A percentile compares a stretch with the other conserved stretches of the same genome.
Evolutionary conservation across 345 rosid species (phyloP).

Genomic region (Arabidopsis arenosa): DNA sequence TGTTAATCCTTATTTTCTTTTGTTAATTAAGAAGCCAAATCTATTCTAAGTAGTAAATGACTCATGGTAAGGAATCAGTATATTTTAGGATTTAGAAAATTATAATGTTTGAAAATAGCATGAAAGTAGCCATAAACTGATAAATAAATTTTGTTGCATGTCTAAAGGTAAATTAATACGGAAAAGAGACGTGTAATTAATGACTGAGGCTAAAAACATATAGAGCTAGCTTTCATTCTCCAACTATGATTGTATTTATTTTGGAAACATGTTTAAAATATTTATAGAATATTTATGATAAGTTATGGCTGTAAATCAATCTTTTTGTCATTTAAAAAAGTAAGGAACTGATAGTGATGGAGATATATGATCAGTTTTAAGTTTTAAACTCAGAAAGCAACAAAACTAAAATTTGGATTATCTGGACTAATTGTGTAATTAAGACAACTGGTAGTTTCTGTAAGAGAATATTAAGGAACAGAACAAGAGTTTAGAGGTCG

Average conservation of each 20-base stretch:
- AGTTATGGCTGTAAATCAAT: neutral
- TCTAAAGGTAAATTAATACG: neutral
- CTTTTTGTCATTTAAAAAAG: neutral
- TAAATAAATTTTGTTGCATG: neutral
- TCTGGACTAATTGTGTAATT: neutral
- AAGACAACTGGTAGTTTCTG: constrained; percentile 23
- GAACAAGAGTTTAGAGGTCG: constrained; percentile 21
- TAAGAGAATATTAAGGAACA: constrained; percentile 15
- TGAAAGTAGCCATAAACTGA: neutral
- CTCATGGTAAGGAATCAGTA: neutral
- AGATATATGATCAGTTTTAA: neutral
- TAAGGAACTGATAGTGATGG: neutral
- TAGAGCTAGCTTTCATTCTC: neutral
- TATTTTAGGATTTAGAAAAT: neutral
- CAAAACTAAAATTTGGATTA: constrained; percentile 7
- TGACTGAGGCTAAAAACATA: neutral
- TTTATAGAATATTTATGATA: neutral
- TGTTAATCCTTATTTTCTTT: neutral
- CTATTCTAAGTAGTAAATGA: neutral
- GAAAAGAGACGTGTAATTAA: neutral
- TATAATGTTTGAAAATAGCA: neutral
- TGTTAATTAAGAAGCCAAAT: neutral
- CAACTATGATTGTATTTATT: constrained; percentile 12
- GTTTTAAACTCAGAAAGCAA: constrained; percentile 10
- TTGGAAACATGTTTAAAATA: neutral